phyloP scores from a whole-genome alignment of 768 basidiomycete genomes.

The Termitomyces sp. region DNA sequence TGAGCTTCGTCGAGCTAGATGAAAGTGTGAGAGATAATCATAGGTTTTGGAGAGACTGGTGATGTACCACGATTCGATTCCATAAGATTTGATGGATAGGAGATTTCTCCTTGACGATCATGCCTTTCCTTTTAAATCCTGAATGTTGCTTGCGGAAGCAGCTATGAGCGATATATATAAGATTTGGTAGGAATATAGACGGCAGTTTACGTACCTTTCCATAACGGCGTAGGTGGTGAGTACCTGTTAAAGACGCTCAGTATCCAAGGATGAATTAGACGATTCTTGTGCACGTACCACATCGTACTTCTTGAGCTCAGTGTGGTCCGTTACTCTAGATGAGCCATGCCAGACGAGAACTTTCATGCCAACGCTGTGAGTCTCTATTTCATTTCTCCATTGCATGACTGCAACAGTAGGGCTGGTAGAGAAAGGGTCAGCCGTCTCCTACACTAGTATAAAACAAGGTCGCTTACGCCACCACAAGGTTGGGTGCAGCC shows the following conservation, averaged over 20 bases:
- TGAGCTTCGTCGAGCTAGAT: conserved; percentile 89
- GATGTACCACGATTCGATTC: conserved; percentile 70
- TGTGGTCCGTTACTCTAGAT: conserved; percentile 58
- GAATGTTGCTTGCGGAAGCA: conserved; percentile 89
- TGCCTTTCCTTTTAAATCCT: conserved; percentile 85
- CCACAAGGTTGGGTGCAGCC: conserved; percentile 80
- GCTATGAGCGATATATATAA: conserved; percentile 28
- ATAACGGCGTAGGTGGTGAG: conserved; percentile 85
- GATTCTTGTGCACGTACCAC: conserved; percentile 48
- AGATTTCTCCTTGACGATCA: conserved; percentile 83
- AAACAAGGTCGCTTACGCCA: conserved; percentile 60
- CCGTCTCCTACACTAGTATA: conserved; percentile 24
- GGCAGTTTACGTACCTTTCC: conserved; percentile 42
- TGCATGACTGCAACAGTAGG: conserved; percentile 62
- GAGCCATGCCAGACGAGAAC: conserved; percentile 92
- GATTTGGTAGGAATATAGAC: neutral
- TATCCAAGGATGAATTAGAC: neutral
- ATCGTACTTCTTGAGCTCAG: conserved; percentile 78
- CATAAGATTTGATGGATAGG: conserved; percentile 82
- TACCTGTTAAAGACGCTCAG: conserved; percentile 37
- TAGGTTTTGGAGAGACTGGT: neutral
- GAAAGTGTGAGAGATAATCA: neutral
- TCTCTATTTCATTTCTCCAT: conserved; percentile 91
- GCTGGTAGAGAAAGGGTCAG: conserved; percentile 10
- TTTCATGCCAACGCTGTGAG: conserved; percentile 79